Percentiles rank a stretch among this genome's conserved stretches.
Conservation (phyloP, 2,329 filamentous ascomycete genomes). For the Botrytis paeoniae region DNA sequence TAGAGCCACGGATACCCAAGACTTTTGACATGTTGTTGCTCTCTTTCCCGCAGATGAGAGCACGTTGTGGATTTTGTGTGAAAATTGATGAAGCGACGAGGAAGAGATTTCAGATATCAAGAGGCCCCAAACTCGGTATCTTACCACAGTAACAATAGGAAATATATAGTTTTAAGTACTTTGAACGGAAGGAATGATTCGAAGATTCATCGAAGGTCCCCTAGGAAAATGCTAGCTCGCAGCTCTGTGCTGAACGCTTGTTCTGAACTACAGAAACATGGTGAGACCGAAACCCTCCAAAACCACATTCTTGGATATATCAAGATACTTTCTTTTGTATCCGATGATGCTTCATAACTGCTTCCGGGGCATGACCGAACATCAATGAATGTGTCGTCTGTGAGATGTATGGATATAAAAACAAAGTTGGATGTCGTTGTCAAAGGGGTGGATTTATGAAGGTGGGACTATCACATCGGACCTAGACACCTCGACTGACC, state of each 20-base stretch:
- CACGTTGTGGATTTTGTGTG: background rate
- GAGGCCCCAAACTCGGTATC: too few species aligned
- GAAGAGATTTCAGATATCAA: background rate
- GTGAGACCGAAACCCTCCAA: background rate
- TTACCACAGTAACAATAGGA: background rate
- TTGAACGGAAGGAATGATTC: background rate
- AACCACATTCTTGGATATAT: background rate
- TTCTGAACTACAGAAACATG: background rate
- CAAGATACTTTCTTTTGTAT: background rate
- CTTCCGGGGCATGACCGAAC: too few species aligned
- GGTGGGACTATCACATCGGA: background rate
- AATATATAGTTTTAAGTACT: too few species aligned
- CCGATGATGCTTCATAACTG: background rate
- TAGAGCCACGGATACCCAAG: background rate
- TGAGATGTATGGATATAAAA: background rate
- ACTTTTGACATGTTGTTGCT: background rate
- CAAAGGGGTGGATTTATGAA: background rate
- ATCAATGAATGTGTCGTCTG: too few species aligned
- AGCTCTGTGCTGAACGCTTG: background rate
- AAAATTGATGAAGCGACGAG: background rate
- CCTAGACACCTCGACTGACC: background rate
- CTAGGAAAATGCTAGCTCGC: background rate
- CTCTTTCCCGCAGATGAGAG: rapidly evolving
- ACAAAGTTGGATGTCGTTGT: background rate
- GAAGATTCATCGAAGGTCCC: background rate